These are phyloP conservation scores for Talaromyces verruculosus DNA, from an alignment of 2,329 filamentous ascomycete species.

Conservation along the genomic window DNA sequence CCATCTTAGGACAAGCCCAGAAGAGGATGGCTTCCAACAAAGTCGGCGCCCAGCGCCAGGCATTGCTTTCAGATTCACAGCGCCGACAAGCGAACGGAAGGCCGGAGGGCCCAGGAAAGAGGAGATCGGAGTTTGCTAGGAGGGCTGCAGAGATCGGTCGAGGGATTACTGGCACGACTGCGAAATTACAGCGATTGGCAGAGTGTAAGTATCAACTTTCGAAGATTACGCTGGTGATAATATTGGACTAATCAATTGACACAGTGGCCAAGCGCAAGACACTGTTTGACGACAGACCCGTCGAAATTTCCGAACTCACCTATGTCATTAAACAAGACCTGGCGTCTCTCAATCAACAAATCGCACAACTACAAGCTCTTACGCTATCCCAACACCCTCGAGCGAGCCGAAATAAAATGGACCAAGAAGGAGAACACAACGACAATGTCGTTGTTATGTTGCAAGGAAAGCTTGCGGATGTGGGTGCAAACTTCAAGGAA, in stretches of 20 bases:
- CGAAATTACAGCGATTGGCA: slow-evolving; percentile 88
- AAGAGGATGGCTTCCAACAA: slow-evolving; percentile 75
- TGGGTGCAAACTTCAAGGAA: slow-evolving; percentile 94
- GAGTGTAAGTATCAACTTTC: slow-evolving; percentile 59
- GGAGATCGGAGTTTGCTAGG: slow-evolving; percentile 86
- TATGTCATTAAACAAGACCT: slow-evolving; percentile 98
- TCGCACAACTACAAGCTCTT: slow-evolving; percentile 75
- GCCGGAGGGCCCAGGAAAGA: slow-evolving; percentile 51
- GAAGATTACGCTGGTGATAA: not conserved
- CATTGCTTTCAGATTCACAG: slow-evolving; percentile 72
- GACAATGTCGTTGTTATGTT: slow-evolving; percentile 93
- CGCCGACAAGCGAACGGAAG: slow-evolving; percentile 59
- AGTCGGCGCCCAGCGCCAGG: slow-evolving; percentile 74
- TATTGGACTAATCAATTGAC: not conserved
- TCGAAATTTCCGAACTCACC: slow-evolving; percentile 95
- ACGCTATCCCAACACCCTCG: slow-evolving; percentile 74
- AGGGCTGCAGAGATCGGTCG: slow-evolving; percentile 88
- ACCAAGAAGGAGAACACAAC: slow-evolving; percentile 93
- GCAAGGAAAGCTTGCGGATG: slow-evolving; percentile 87
- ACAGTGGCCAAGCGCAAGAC: slow-evolving; percentile 91
- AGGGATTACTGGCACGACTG: slow-evolving; percentile 89
- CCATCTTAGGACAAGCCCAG: slow-evolving; percentile 83
- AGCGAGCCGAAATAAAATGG: slow-evolving; percentile 47
- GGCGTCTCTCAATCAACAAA: slow-evolving; percentile 80
- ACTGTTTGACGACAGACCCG: slow-evolving; percentile 92